Conservation (phyloP, 2,329 filamentous ascomycete genomes). For the Paracoccidioides brasiliensis region DNA sequence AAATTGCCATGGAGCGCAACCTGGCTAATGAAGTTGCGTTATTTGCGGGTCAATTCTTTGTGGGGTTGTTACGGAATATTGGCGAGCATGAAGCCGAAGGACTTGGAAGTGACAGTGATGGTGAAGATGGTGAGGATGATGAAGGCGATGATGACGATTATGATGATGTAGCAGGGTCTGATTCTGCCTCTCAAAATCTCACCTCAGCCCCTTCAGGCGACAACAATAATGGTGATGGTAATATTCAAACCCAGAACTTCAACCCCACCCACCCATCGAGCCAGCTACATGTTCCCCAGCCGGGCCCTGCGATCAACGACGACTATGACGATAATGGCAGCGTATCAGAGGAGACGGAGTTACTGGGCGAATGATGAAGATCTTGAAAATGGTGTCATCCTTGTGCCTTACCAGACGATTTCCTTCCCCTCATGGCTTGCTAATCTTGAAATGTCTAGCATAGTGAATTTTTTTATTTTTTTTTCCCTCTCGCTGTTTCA, state of each 20-base stretch:
- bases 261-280: not conserved
- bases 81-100: conserved; percentile 2
- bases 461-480: not conserved
- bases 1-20: conserved; percentile 28
- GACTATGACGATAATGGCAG: conserved; percentile 9
- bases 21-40: conserved; percentile 31
- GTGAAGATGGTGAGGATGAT: too few species aligned
- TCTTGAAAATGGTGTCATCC: not conserved
- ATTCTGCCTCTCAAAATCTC: not conserved
- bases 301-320: conserved; percentile 1
- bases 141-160: not conserved
- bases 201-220: not conserved
- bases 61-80: conserved; percentile 10
- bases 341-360: conserved; percentile 11
- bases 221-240: not conserved
- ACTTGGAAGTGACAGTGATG: conserved; percentile 1
- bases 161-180: not conserved
- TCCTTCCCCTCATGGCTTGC: not conserved
- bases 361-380: conserved; percentile 3
- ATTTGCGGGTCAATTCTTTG: conserved; percentile 30
- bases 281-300: not conserved
- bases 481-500: conserved; percentile 14
- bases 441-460: not conserved
- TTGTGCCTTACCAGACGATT: not conserved
- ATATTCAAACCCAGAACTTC: not conserved